Conservation (phyloP, 2,329 filamentous ascomycete genomes). For the Diaporthe velutina region DNA sequence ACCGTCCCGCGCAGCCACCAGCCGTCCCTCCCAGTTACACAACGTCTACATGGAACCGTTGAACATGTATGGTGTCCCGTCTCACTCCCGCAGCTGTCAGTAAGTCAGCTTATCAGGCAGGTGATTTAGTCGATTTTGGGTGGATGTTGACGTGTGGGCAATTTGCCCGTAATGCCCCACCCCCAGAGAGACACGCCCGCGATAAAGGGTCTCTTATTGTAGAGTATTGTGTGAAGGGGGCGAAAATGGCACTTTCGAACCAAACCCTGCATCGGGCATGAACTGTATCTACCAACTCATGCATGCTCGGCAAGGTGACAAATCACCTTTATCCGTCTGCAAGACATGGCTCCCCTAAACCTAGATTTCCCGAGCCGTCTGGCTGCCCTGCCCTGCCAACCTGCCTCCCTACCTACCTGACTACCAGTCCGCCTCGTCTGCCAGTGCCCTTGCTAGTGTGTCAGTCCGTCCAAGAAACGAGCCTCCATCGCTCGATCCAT, state of each 20-base stretch:
- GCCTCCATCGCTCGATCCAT: neutral
- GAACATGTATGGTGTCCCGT: neutral
- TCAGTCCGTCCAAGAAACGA: neutral
- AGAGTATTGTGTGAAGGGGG: no score
- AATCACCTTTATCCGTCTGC: constrained; percentile 8
- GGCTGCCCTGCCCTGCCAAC: no score
- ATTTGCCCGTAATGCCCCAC: neutral
- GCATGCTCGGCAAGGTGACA: neutral
- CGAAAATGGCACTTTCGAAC: neutral
- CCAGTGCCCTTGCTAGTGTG: neutral
- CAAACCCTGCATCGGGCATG: neutral
- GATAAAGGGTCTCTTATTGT: neutral
- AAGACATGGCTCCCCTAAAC: constrained; percentile 9
- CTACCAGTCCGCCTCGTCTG: neutral
- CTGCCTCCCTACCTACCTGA: no score
- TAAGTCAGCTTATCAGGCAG: constrained; percentile 28
- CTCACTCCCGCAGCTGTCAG: constrained; percentile 28
- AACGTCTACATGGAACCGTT: constrained; percentile 3
- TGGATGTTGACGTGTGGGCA: neutral
- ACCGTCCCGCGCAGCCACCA: constrained; percentile 1
- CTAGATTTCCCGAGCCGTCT: neutral
- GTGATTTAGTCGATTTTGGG: constrained; percentile 18
- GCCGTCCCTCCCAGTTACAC: constrained; percentile 3
- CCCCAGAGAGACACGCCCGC: neutral
- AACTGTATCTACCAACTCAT: neutral